Evolutionary conservation across 2,329 filamentous ascomycete species (phyloP), one percentile per base, ranked within the genome.

Genomic region (Phialocephala sp.): DNA sequence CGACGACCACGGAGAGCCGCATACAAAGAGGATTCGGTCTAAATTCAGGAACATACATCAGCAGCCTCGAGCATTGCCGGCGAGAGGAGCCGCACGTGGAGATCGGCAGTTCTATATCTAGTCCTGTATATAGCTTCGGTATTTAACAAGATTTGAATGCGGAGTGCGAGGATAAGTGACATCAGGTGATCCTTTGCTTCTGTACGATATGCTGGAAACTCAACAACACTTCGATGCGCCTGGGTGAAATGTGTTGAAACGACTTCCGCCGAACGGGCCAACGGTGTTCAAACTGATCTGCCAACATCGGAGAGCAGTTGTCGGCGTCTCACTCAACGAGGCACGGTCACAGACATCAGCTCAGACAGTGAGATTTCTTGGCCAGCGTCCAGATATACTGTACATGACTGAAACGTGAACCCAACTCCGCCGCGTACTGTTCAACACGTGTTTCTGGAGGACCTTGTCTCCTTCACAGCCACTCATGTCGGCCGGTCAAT

Each of bases 381-480:
- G 15, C 22, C 18, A 35, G 32, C 18, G 32, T 32, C 12, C 1
- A 32, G 11, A 35, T 8, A 35, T 54, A 18, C 50, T 8, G 15
- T 54, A 18, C 50, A 32, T 32, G 8, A 18, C 14, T 32, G 24
- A 54, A 54, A 54, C 22, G 14, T 54, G 24, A 35, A 18, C 12
- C 18, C 24, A 12, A 35, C 50, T 8, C 22, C 50, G 50, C 24
- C 22, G 50, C 50, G 27, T 18, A 6, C 50, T 35, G 22, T 1
- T 6, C 50, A 54, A 54, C 50, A 54, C 32, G 12, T 18, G 11
- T 54, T 54, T 18, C 50, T 54, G 24, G 14, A 54, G 50, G 50
- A 32, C 32, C 24, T 35, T 11, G 24, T 52, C n/a, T 47, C 43
- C 8, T 50, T 50, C 45, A 50, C 20, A 22, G 50, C 50, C 24